phyloP scores from a whole-genome alignment of 2,329 filamentous ascomycete species.

The Herpotrichia juniperi region DNA sequence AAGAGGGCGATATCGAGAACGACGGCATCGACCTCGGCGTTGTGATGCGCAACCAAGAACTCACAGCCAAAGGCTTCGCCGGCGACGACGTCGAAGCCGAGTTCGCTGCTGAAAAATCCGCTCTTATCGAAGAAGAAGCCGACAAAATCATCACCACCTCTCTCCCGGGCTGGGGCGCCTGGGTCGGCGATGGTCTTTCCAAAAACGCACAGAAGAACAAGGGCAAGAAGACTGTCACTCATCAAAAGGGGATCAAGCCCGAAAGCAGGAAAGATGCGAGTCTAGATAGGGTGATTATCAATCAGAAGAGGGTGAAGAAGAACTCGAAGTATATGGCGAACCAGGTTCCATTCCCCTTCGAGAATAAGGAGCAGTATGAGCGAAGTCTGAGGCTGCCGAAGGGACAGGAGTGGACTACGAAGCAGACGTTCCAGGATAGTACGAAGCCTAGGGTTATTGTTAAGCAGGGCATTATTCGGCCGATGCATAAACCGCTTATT shows the following conservation, averaged over 20 bases:
- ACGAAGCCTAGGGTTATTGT: conserved; percentile 89
- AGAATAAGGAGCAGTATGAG: conserved; percentile 88
- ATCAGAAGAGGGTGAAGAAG: conserved; percentile 89
- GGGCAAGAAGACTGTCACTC: conserved; percentile 64
- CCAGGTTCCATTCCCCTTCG: conserved; percentile 86
- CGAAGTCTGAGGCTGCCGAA: conserved; percentile 83
- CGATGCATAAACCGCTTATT: conserved; percentile 78
- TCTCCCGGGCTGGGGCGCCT: conserved; percentile 93
- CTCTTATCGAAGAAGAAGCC: conserved; percentile 74
- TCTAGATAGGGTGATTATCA: conserved; percentile 85
- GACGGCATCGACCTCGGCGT: conserved; percentile 48
- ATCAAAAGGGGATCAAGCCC: conserved; percentile 74
- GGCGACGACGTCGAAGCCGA: conserved; percentile 81
- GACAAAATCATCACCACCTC: conserved; percentile 82
- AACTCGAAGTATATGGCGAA: conserved; percentile 87
- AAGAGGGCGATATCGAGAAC: conserved; percentile 43
- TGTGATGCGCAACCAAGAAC: conserved; percentile 61
- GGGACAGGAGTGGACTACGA: conserved; percentile 95
- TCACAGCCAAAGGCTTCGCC: conserved; percentile 85
- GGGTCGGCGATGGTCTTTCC: conserved; percentile 84
- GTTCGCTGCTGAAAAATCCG: conserved; percentile 81
- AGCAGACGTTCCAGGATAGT: conserved; percentile 86
- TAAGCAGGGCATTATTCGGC: conserved; percentile 91
- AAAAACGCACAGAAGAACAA: conserved; percentile 66
- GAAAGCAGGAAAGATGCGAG: conserved; percentile 81